These are phyloP conservation scores for Fusarium sublunatum DNA, from an alignment of 2,329 filamentous ascomycete genomes.

Conservation along the genomic window DNA sequence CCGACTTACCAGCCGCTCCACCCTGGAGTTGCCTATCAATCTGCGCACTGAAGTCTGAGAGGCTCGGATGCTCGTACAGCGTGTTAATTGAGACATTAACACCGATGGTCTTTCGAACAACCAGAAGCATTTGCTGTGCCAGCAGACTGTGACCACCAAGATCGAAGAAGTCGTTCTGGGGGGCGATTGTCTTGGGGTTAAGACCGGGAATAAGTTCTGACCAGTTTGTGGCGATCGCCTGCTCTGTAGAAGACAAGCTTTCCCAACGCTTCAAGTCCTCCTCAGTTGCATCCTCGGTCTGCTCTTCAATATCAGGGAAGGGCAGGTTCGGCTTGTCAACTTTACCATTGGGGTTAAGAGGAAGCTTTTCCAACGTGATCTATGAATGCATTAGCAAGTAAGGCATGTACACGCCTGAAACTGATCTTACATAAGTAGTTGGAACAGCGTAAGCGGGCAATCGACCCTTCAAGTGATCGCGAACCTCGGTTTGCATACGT, in stretches of 20 bases:
- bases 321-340: slow-evolving; percentile 82
- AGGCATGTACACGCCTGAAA: not conserved
- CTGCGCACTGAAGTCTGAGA: slow-evolving; percentile 47
- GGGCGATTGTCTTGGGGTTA: slow-evolving; percentile 71
- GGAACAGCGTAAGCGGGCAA: slow-evolving; percentile 52
- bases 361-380: slow-evolving; percentile 60
- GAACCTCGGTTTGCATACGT: slow-evolving; percentile 60
- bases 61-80: slow-evolving; percentile 48
- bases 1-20: slow-evolving; percentile 29
- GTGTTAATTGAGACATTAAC: slow-evolving; percentile 49
- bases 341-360: slow-evolving; percentile 81
- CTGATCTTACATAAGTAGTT: slow-evolving; percentile 49
- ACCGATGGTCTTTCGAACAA: slow-evolving; percentile 51
- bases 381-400: not conserved
- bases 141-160: slow-evolving; percentile 60
- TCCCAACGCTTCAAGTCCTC: slow-evolving; percentile 65
- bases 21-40: slow-evolving; percentile 47
- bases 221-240: slow-evolving; percentile 70
- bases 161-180: slow-evolving; percentile 52
- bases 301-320: slow-evolving; percentile 79
- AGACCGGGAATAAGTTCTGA: slow-evolving; percentile 74
- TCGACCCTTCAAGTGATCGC: slow-evolving; percentile 38
- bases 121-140: slow-evolving; percentile 79
- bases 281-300: slow-evolving; percentile 56
- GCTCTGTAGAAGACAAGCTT: slow-evolving; percentile 49